Evolutionary conservation across 805 yeast genomes (phyloP).

Genomic region (Ogataea henricii): DNA sequence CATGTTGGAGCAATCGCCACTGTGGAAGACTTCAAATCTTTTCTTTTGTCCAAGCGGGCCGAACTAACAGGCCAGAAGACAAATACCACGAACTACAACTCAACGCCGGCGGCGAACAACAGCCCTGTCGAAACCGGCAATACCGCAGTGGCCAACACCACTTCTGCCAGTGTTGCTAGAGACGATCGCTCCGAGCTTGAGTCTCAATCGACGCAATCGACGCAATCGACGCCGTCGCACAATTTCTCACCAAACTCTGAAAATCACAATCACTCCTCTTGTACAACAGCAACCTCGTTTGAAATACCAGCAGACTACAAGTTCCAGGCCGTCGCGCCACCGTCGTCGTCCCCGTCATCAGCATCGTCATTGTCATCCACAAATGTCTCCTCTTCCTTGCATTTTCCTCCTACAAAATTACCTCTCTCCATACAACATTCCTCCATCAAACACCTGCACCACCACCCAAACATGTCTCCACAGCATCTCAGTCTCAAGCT

Average conservation of each 20-base stretch:
- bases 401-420: constrained; percentile 31
- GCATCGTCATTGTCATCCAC: neutral
- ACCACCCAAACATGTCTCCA: constrained; percentile 12
- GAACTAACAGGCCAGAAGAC: constrained; percentile 23
- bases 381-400: constrained; percentile 15
- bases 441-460: constrained; percentile 17
- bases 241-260: neutral
- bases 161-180: neutral
- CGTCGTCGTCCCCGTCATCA: constrained; percentile 12
- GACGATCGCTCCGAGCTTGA: neutral
- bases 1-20: constrained; percentile 24
- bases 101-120: neutral
- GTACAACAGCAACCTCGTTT: neutral
- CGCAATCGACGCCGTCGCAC: constrained; percentile 5
- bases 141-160: neutral
- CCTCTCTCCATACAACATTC: constrained; percentile 26
- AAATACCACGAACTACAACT: neutral
- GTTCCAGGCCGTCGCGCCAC: constrained; percentile 13
- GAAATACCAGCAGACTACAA: constrained; percentile 20
- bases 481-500: constrained; percentile 12
- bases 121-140: neutral
- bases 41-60: constrained; percentile 35
- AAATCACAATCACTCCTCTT: neutral
- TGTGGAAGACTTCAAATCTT: constrained; percentile 40
- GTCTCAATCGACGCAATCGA: constrained; percentile 3